A percentile compares a stretch with the other conserved stretches of the same genome.
These are phyloP conservation scores for Hanseniaspora vineae DNA, from an alignment of 805 yeast species.

Conservation along the genomic window DNA sequence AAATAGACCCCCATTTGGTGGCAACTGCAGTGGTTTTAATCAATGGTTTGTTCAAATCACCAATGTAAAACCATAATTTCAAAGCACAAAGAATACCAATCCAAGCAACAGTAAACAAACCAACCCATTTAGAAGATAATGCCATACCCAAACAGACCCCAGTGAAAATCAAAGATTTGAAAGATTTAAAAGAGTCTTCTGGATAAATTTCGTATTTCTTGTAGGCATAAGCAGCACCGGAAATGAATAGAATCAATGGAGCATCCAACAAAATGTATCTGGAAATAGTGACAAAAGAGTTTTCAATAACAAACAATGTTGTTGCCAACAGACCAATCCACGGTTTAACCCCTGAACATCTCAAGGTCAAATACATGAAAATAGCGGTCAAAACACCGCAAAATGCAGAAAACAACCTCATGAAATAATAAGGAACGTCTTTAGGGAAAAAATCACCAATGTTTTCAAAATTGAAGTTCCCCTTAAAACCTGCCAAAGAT, in stretches of 20 bases:
- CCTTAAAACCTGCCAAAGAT: constrained; percentile 54
- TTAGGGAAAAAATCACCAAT: constrained; percentile 56
- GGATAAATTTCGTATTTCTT: constrained; percentile 52
- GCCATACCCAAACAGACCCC: constrained; percentile 66
- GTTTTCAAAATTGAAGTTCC: constrained; percentile 51
- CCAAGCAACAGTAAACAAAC: constrained; percentile 72
- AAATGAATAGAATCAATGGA: constrained; percentile 66
- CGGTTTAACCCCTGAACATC: constrained; percentile 60
- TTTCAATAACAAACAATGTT: constrained; percentile 47
- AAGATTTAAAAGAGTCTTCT: constrained; percentile 50
- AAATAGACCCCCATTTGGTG: constrained; percentile 34
- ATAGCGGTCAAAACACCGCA: constrained; percentile 58
- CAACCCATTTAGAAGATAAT: constrained; percentile 72
- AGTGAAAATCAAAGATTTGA: constrained; percentile 45
- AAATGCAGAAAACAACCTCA: constrained; percentile 60
- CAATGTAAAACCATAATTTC: constrained; percentile 59
- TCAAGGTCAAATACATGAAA: constrained; percentile 52
- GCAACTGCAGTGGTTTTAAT: constrained; percentile 34
- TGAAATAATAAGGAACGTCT: constrained; percentile 44
- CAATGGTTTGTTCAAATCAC: constrained; percentile 47
- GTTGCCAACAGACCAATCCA: constrained; percentile 46
- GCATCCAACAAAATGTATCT: constrained; percentile 66
- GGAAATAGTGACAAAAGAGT: constrained; percentile 55
- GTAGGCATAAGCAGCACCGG: constrained; percentile 51
- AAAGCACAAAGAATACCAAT: constrained; percentile 47